Percentiles rank a stretch among this genome's conserved stretches.
Conservation (phyloP, 2,329 filamentous ascomycete species). For the Fusarium xylarioides region DNA sequence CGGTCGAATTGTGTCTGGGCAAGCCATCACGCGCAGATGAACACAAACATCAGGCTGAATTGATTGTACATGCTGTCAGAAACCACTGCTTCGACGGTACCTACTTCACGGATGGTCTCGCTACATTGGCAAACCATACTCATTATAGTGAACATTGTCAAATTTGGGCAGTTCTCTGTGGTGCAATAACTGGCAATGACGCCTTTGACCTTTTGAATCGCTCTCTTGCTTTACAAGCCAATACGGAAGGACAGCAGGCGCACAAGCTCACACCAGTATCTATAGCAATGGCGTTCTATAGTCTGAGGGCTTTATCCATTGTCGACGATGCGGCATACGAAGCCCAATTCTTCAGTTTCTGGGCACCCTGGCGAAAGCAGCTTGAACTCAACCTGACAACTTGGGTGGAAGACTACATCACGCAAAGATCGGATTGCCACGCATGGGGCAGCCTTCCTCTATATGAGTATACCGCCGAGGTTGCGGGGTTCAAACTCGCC, state of each 20-base stretch:
- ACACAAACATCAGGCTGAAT: neutral
- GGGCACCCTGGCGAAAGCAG: neutral
- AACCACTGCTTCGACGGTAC: neutral
- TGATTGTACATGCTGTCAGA: neutral
- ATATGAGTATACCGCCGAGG: neutral
- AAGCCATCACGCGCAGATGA: neutral
- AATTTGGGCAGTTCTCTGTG: neutral
- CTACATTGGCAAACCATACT: neutral
- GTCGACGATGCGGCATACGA: neutral
- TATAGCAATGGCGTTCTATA: neutral
- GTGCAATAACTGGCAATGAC: neutral
- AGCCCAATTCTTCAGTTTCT: neutral
- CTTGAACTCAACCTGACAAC: neutral
- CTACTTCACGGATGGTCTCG: neutral
- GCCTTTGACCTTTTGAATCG: neutral
- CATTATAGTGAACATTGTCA: neutral
- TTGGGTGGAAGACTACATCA: neutral
- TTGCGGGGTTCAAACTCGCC: neutral
- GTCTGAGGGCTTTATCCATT: neutral
- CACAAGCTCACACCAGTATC: neutral
- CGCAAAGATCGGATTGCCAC: neutral
- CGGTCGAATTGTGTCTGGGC: neutral
- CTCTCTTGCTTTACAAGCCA: neutral
- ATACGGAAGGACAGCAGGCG: neutral
- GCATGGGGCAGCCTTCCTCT: neutral